A percentile compares a stretch with the other conserved stretches of the same genome.
Evolutionary conservation across 2,329 filamentous ascomycete species (phyloP).

Genomic region (Stagonosporopsis tanaceti): DNA sequence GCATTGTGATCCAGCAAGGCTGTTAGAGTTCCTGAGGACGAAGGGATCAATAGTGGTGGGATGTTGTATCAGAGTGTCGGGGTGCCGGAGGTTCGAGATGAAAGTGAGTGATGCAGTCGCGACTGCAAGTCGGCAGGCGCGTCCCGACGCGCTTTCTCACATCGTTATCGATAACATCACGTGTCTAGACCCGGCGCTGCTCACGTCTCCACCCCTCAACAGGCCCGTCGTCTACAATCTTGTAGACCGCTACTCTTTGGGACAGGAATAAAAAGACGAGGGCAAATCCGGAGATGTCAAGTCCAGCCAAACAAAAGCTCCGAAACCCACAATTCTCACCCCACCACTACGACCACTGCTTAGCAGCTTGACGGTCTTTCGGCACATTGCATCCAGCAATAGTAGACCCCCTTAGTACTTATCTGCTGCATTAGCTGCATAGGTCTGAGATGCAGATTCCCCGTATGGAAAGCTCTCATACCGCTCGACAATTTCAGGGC

Average conservation of each 20-base stretch:
- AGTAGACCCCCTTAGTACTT: neutral
- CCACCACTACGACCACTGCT: neutral
- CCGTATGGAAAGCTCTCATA: neutral
- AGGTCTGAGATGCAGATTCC: neutral
- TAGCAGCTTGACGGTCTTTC: neutral
- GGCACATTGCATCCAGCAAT: neutral
- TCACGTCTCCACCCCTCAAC: neutral
- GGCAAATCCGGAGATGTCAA: neutral
- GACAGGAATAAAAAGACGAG: neutral
- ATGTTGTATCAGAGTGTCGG: neutral
- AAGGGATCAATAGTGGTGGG: neutral
- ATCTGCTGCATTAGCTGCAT: neutral
- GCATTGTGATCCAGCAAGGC: constrained; percentile 25
- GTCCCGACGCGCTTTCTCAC: constrained; percentile 16
- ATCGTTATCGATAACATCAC: constrained; percentile 20
- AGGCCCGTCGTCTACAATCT: neutral
- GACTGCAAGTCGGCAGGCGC: constrained; percentile 3
- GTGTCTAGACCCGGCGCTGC: neutral
- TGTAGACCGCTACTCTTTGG: neutral
- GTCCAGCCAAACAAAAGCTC: neutral
- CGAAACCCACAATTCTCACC: neutral
- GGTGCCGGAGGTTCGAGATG: neutral
- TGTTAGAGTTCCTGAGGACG: neutral
- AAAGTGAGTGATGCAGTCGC: constrained; percentile 18
- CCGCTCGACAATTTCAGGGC: neutral